Base-by-base conservation (phyloP, 495 filamentous ascomycete species). In the Penicillium samsonianum region DNA sequence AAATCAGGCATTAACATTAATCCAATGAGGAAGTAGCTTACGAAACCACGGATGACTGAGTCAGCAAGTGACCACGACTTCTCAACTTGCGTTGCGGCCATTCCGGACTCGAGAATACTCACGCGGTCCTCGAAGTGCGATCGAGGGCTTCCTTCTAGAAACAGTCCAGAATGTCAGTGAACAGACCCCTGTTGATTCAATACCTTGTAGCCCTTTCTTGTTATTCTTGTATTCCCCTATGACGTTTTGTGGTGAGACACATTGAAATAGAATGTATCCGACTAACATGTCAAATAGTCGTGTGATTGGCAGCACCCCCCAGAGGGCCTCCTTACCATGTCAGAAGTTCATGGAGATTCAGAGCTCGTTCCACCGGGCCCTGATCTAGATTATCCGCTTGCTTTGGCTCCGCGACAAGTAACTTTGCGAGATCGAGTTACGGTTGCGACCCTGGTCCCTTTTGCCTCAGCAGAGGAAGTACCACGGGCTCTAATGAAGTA, bases 361-460 rank as follows among this genome's bases (percentile, higher is more conserved):
- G 82, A 77, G 40, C 67, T 73, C 38, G 71, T 73, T 31, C 57
- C 75, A 68, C 73, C 65, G 66, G 82, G 65, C 51, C 77, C 52
- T 65, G 78, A 67, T 76, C 78, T 63, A 28, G 73, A 83, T n/a
- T 78, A 92, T 44, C 90, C 91, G 49, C 63, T 78, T 2, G 82
- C 84, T 55, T 86, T 98, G 62, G 73, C 78, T 37, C 87, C 91
- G 23, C 88, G 91, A 57, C 88, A 90, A 70, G 91, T 98, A 31
- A 96, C 88, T 2, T 85, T 98, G 42, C 83, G 92, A 48, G 93
- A 98, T 67, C 85, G 92, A 41, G 86, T 93, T 50, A 96, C 92
- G 4, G 84, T 91, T 53, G 94, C 94, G 17, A 96, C 94, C 8
- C 80, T 98, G 52, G 82, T 98, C 42, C 94, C 94, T 9, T 92